Percentiles rank a stretch among this genome's conserved stretches.
Conservation (phyloP, 148 eudicot genomes). For the Arbutus unedo region DNA sequence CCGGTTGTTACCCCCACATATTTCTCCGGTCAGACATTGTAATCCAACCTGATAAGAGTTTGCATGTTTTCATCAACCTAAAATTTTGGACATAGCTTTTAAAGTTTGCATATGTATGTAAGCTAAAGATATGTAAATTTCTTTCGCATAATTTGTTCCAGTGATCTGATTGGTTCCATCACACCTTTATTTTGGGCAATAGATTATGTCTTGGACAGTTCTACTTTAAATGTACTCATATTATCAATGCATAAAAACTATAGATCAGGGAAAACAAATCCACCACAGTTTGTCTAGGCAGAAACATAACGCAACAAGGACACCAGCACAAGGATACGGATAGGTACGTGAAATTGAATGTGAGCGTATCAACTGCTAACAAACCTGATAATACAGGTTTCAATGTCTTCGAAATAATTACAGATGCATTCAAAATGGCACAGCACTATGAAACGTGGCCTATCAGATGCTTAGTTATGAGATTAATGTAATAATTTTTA, state of each 20-base stretch:
- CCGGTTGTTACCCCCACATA: conserved; percentile 69
- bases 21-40: conserved; percentile 58
- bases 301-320: neutral
- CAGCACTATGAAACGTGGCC: neutral
- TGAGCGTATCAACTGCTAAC: neutral
- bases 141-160: neutral
- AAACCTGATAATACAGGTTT: neutral
- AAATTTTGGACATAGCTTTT: neutral
- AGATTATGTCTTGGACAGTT: neutral
- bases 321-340: neutral
- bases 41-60: conserved; percentile 68
- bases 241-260: neutral
- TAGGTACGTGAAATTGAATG: neutral
- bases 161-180: no score
- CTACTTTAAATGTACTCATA: neutral
- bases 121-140: neutral
- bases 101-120: no score
- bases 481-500: neutral
- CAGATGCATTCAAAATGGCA: neutral
- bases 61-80: neutral
- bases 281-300: neutral
- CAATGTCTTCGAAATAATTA: neutral
- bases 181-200: neutral
- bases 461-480: neutral
- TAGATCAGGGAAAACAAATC: neutral